phyloP scores from a whole-genome alignment of 169 alveolate genomes.

The Babesia sp. region DNA sequence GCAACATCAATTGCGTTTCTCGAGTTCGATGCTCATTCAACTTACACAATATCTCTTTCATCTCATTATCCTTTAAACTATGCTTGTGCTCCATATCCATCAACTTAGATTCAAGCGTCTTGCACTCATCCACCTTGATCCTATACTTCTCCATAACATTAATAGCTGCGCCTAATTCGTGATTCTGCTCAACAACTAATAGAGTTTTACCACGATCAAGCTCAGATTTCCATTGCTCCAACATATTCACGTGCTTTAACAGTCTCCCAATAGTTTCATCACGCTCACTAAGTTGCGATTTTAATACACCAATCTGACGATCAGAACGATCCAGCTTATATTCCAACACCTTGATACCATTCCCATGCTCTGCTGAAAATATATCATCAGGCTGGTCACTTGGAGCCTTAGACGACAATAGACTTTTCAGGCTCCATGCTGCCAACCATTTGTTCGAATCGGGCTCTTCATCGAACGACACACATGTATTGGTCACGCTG shows the following conservation, averaged over 20 bases:
- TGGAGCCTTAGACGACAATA: neutral
- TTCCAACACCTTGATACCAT: neutral
- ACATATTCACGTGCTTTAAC: slow-evolving; percentile 35
- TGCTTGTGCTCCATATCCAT: slow-evolving; percentile 54
- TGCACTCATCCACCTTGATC: slow-evolving; percentile 3
- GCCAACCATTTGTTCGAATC: slow-evolving; percentile 1
- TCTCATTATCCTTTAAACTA: slow-evolving; percentile 44
- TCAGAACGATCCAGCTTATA: slow-evolving; percentile 13
- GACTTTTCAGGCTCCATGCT: slow-evolving; percentile 17
- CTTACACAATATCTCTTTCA: neutral
- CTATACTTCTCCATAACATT: slow-evolving; percentile 11
- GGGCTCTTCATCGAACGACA: neutral
- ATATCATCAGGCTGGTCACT: neutral
- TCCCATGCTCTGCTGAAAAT: neutral
- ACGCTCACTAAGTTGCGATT: slow-evolving; percentile 38
- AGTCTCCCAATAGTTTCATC: slow-evolving; percentile 40
- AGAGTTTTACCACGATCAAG: slow-evolving; percentile 11
- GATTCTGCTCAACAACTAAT: slow-evolving; percentile 8
- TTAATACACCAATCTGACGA: slow-evolving; percentile 21
- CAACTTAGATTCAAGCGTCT: slow-evolving; percentile 6
- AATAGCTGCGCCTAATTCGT: neutral
- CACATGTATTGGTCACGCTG: neutral
- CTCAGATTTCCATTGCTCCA: slow-evolving; percentile 54
- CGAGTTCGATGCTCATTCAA: neutral
- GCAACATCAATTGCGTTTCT: neutral